These are phyloP conservation scores for Crassisporium funariophilum DNA, from an alignment of 768 basidiomycete species.

Conservation along the genomic window DNA sequence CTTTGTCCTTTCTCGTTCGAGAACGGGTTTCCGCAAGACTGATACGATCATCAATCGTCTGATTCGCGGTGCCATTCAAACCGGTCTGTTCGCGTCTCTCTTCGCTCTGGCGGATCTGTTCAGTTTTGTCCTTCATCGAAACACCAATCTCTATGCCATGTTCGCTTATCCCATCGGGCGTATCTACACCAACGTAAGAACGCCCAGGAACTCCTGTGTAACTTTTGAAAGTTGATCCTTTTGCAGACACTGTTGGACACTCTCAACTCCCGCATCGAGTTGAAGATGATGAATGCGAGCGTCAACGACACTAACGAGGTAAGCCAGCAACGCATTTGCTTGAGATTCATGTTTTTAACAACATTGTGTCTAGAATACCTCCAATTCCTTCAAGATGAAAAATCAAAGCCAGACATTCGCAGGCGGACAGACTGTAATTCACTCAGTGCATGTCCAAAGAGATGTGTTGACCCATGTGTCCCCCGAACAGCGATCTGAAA, in stretches of 20 bases:
- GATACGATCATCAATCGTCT: constrained; percentile 55
- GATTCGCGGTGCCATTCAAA: constrained; percentile 57
- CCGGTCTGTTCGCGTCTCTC: constrained; percentile 53
- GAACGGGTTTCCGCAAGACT: constrained; percentile 53
- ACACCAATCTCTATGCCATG: constrained; percentile 37
- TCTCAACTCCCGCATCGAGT: constrained; percentile 39
- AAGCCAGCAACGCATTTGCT: background rate
- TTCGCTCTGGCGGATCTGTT: constrained; percentile 55
- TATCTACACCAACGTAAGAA: constrained; percentile 51
- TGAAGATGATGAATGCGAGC: constrained; percentile 21
- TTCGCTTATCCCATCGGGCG: constrained; percentile 39
- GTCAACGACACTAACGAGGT: constrained; percentile 18
- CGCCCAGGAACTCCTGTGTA: constrained; percentile 25
- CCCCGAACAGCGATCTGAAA: background rate
- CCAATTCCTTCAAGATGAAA: constrained; percentile 25
- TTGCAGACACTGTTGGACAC: constrained; percentile 46
- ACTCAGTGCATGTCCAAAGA: constrained; percentile 16
- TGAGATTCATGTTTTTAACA: background rate
- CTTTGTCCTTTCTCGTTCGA: constrained; percentile 39
- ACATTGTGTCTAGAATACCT: constrained; percentile 11
- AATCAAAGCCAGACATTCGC: constrained; percentile 24
- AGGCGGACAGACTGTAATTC: constrained; percentile 7
- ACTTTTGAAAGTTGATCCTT: constrained; percentile 6
- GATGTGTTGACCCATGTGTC: constrained; percentile 12
- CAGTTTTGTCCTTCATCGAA: constrained; percentile 35